phyloP scores from a whole-genome alignment of 2,329 filamentous ascomycete species.

The Pseudocercospora cruenta region DNA sequence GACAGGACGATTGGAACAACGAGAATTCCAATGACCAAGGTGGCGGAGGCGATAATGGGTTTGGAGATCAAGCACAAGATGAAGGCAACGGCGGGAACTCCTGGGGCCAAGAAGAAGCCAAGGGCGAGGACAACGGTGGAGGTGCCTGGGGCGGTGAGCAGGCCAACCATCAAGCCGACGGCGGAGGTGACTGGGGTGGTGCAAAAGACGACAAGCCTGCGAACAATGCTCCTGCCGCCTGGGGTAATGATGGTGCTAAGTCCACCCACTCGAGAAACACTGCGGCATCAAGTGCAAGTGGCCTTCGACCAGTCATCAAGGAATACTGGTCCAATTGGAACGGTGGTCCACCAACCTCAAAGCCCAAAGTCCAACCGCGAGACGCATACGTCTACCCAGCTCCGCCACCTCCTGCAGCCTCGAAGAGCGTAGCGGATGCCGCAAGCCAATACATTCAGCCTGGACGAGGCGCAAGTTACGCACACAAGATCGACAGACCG shows the following conservation, averaged over 20 bases:
- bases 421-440: constrained; percentile 29
- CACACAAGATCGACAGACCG: constrained; percentile 43
- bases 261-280: constrained; percentile 3
- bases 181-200: neutral
- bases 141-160: constrained; percentile 6
- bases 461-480: constrained; percentile 44
- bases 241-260: constrained; percentile 15
- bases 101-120: neutral
- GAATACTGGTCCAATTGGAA: constrained; percentile 40
- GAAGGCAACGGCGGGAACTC: neutral
- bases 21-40: too few relatives aligned
- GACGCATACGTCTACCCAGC: constrained; percentile 38
- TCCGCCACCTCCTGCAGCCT: constrained; percentile 29
- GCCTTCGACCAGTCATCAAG: constrained; percentile 32
- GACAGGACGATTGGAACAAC: neutral
- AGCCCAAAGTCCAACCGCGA: constrained; percentile 23
- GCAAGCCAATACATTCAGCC: constrained; percentile 24
- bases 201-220: neutral
- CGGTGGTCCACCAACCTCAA: neutral
- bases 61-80: neutral
- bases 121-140: constrained; percentile 1
- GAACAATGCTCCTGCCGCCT: constrained; percentile 2
- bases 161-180: constrained; percentile 5
- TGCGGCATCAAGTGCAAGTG: constrained; percentile 15
- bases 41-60: neutral